A percentile compares a stretch with the other conserved stretches of the same genome.
phyloP scores from a whole-genome alignment of 164 flowering plant genomes.

The Vitis rupestris region DNA sequence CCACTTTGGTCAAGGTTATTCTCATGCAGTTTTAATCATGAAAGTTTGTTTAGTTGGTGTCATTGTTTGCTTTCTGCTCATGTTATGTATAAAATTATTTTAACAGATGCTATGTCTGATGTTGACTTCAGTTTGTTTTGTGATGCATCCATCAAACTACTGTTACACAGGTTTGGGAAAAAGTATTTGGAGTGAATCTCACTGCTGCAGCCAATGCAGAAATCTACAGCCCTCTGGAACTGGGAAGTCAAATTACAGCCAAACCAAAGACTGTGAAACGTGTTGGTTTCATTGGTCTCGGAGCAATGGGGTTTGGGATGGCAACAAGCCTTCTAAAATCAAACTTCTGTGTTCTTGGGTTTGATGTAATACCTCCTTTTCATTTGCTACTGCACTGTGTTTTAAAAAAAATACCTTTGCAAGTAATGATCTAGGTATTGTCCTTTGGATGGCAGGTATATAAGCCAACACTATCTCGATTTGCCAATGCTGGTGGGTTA shows the following conservation, averaged over 20 bases:
- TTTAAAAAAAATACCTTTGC: background rate
- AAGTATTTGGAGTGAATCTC: conserved; percentile 58
- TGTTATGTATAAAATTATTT: background rate
- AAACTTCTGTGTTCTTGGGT: conserved; percentile 74
- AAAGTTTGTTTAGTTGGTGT: conserved; percentile 2
- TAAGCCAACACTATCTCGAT: conserved; percentile 71
- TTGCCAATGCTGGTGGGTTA: conserved; percentile 78
- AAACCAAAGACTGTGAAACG: conserved; percentile 50
- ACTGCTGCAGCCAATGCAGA: conserved; percentile 60
- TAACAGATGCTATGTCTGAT: background rate
- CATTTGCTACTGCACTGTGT: background rate
- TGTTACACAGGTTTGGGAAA: conserved; percentile 69
- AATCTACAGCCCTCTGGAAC: conserved; percentile 56
- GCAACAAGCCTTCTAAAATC: conserved; percentile 86
- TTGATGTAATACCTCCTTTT: conserved; percentile 59
- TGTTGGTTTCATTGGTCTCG: conserved; percentile 97
- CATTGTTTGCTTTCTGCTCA: background rate
- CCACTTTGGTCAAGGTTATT: conserved; percentile 59
- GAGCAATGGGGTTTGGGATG: conserved; percentile 99
- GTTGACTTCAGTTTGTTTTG: background rate
- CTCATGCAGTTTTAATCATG: background rate
- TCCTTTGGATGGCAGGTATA: conserved; percentile 60
- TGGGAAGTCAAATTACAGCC: conserved; percentile 48
- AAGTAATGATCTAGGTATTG: background rate
- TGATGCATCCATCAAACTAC: background rate